Evolutionary conservation across 306 rosid species (phyloP).

Genomic region (Cercis canadensis): DNA sequence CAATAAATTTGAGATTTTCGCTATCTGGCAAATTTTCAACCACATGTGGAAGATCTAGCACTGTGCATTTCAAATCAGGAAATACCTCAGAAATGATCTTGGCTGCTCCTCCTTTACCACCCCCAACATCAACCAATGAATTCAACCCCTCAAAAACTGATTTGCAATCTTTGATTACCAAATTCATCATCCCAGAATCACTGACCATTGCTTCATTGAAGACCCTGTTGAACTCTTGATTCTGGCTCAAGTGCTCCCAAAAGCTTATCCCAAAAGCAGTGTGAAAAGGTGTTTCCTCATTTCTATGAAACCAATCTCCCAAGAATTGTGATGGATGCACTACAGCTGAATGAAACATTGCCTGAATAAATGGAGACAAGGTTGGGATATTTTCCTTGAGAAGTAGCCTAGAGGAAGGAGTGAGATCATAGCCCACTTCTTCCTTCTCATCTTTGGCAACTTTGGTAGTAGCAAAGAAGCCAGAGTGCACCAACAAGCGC

Average conservation of each 20-base stretch:
- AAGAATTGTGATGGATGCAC: slow-evolving; percentile 30
- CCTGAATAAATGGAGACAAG: slow-evolving; percentile 32
- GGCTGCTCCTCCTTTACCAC: slow-evolving; percentile 43
- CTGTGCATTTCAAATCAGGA: slow-evolving; percentile 38
- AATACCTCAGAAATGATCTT: slow-evolving; percentile 32
- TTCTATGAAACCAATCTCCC: slow-evolving; percentile 47
- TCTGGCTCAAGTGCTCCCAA: slow-evolving; percentile 43
- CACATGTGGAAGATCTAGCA: slow-evolving; percentile 47
- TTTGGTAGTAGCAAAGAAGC: slow-evolving; percentile 36
- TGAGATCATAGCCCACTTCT: slow-evolving; percentile 33
- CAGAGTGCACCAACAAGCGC: slow-evolving; percentile 50
- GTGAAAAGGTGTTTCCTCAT: slow-evolving; percentile 40
- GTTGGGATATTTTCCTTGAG: slow-evolving; percentile 33
- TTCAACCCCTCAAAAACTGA: slow-evolving; percentile 51
- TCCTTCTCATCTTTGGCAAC: slow-evolving; percentile 12
- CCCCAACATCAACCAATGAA: slow-evolving; percentile 49
- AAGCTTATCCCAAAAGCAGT: slow-evolving; percentile 35
- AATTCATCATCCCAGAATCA: slow-evolving; percentile 58
- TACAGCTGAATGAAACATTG: slow-evolving; percentile 41
- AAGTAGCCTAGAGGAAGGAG: slow-evolving; percentile 44
- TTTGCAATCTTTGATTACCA: slow-evolving; percentile 49
- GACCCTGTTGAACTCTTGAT: slow-evolving; percentile 29
- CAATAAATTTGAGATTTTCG: slow-evolving; percentile 39
- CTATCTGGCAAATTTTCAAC: slow-evolving; percentile 22
- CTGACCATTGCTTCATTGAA: slow-evolving; percentile 55